Evolutionary conservation across 176 grass and related monocot species (phyloP), one percentile per base, ranked within the genome.

Genomic region (Juncus inflexus): DNA sequence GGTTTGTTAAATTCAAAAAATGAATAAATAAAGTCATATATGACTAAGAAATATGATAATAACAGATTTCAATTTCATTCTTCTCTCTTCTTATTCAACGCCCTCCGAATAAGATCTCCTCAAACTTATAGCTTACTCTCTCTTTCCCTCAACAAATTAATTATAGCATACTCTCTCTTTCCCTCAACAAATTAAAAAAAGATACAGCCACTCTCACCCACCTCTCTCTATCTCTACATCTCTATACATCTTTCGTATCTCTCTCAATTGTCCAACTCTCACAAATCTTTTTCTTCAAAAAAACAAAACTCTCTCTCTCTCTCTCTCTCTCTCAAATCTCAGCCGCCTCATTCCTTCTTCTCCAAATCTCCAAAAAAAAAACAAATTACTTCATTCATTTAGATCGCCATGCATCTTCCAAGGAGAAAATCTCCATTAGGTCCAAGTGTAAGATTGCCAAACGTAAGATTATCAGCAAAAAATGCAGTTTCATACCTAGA

Each of bases 371-470:
- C 6, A 6, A 43, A 43, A 2, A 49, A 64, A 15, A 14, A 37
- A 3, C 13, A 57, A 42, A 9, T 16, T 0, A 12, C 16, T 37
- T 51, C 36, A 2, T 11, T 14, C 45, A 51, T n/a, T 4, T 15
- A 19, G 12, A 12, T 35, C 16, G 11, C 51, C 28, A 66, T 66
- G 49, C 37, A n/a, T 35, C 37, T 56, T 54, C 43, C 28, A 43
- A 52, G 50, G 36, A 0, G 50, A n/a, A 64, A 74, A 69, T 37
- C 38, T 52, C 52, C 69, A 66, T 74, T 84, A 39, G 89, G 89
- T 79, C 81, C 70, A 14, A 63, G 50, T 54, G 72, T 58, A 60
- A 75, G 70, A 80, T 74, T 76, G 60, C 81, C 70, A 14, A 63
- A 42, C 60, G 72, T 58, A 60, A 75, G 70, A 80, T 74, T 76